These are phyloP conservation scores for Durotheca rogersii DNA, from an alignment of 495 filamentous ascomycete species.

Conservation along the genomic window DNA sequence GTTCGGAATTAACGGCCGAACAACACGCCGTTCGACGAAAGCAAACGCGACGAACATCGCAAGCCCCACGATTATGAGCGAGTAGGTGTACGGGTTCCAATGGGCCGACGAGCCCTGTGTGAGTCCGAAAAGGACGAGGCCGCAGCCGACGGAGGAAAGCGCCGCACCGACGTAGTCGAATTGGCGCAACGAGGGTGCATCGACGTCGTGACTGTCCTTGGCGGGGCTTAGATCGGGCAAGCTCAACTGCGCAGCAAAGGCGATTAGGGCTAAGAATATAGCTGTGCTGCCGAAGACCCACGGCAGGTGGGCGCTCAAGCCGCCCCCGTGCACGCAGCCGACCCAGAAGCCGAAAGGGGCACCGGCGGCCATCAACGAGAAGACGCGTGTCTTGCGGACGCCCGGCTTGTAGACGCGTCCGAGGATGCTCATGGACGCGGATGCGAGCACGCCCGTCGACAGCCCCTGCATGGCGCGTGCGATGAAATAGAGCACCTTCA, in stretches of 20 bases:
- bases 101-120: slow-evolving; percentile 55
- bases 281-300: slow-evolving; percentile 48
- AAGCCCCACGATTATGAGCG: slow-evolving; percentile 55
- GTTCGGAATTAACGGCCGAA: slow-evolving; percentile 54
- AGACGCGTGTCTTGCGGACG: slow-evolving; percentile 58
- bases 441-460: slow-evolving; percentile 57
- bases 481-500: slow-evolving; percentile 53
- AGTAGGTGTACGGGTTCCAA: slow-evolving; percentile 50
- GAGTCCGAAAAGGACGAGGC: slow-evolving; percentile 56
- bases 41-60: slow-evolving; percentile 50
- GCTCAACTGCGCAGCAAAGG: slow-evolving; percentile 50
- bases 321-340: slow-evolving; percentile 35
- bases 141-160: slow-evolving; percentile 50
- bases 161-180: slow-evolving; percentile 53
- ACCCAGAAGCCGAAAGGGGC: slow-evolving; percentile 53
- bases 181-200: slow-evolving; percentile 23
- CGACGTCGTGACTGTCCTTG: slow-evolving; percentile 27
- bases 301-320: slow-evolving; percentile 50
- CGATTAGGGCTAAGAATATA: slow-evolving; percentile 59
- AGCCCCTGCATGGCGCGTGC: slow-evolving; percentile 60
- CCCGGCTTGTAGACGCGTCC: slow-evolving; percentile 56
- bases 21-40: slow-evolving; percentile 45
- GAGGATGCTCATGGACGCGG: slow-evolving; percentile 60
- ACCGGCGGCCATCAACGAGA: slow-evolving; percentile 60
- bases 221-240: slow-evolving; percentile 39